Conservation (phyloP, 2,329 filamentous ascomycete genomes). For the Ascochyta viciae-villosae region DNA sequence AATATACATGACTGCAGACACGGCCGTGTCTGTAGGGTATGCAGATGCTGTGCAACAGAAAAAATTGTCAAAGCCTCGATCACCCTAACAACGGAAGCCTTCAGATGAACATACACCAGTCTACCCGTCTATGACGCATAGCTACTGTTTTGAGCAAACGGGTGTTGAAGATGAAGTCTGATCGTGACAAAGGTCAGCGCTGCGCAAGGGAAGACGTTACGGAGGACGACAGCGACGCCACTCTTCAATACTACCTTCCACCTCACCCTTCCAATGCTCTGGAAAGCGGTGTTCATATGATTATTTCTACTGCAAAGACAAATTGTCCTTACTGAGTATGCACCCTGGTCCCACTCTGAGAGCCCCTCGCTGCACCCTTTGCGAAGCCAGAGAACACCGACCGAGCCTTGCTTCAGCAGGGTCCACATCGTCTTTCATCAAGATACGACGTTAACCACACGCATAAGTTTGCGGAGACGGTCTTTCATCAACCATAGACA, state of each 20-base stretch:
- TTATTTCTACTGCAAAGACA: not conserved
- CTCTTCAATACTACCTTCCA: not conserved
- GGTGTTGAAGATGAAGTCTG: not conserved
- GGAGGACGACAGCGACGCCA: not conserved
- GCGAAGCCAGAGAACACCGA: not conserved
- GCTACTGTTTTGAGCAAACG: no score
- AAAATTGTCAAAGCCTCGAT: not conserved
- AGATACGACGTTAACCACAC: not conserved
- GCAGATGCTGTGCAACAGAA: conserved; percentile 13
- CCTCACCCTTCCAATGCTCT: not conserved
- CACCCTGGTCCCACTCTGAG: not conserved
- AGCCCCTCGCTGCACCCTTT: not conserved
- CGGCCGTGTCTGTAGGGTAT: conserved; percentile 8
- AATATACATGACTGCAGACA: conserved; percentile 14
- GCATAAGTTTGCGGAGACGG: conserved; percentile 21
- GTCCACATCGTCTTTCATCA: not conserved
- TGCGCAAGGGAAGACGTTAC: not conserved
- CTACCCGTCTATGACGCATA: no score
- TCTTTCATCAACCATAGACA: conserved; percentile 16
- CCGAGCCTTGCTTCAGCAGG: not conserved
- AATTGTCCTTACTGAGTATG: not conserved
- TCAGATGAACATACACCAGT: no score
- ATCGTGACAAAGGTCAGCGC: not conserved
- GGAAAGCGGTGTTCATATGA: not conserved
- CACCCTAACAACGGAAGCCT: no score